phyloP scores from a whole-genome alignment of 306 rosid species.

The Senna tora region DNA sequence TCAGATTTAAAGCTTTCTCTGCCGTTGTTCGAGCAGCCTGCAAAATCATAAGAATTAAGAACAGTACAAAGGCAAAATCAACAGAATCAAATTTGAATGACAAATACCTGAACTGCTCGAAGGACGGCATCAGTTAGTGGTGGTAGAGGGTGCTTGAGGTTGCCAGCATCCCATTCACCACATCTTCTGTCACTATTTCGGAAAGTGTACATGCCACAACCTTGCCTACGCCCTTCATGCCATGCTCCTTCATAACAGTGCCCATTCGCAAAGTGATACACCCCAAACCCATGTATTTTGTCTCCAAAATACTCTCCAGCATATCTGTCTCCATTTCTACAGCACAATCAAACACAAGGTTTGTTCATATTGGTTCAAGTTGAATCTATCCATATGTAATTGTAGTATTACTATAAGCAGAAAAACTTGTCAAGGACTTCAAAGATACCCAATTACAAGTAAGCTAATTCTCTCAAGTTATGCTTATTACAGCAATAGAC shows the following conservation, averaged over 20 bases:
- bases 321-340: slow-evolving; percentile 95
- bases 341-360: slow-evolving; percentile 20
- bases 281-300: slow-evolving; percentile 96
- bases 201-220: slow-evolving; percentile 75
- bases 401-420: not conserved
- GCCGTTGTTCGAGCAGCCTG: slow-evolving; percentile 91
- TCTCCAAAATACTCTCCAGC: slow-evolving; percentile 99
- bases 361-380: not conserved
- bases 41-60: slow-evolving; percentile 21
- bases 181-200: slow-evolving; percentile 69
- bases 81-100: not conserved
- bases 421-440: not conserved
- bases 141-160: slow-evolving; percentile 72
- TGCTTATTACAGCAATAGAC: not conserved
- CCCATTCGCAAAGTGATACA: slow-evolving; percentile 91
- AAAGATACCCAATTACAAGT: not conserved
- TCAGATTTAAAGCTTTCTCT: slow-evolving; percentile 66
- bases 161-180: slow-evolving; percentile 95
- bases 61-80: slow-evolving; percentile 8
- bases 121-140: slow-evolving; percentile 58
- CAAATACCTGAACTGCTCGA: slow-evolving; percentile 78
- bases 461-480: not conserved
- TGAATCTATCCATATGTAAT: not conserved
- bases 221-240: slow-evolving; percentile 97
- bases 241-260: slow-evolving; percentile 97